phyloP scores from a whole-genome alignment of 2,329 filamentous ascomycete genomes.

The Colletotrichum sp. region DNA sequence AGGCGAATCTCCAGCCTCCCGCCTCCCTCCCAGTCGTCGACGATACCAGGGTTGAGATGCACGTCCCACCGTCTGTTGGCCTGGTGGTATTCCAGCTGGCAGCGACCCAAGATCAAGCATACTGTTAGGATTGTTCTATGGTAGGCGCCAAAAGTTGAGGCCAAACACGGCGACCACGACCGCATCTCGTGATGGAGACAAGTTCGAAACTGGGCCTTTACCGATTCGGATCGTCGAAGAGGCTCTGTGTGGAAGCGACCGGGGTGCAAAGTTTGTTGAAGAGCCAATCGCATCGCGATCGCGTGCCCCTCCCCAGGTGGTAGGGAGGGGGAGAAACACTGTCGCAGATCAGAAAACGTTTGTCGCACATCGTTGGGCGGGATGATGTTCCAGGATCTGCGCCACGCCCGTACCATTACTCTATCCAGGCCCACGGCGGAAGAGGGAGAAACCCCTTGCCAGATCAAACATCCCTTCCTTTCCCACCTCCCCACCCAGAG shows the following conservation, averaged over 20 bases:
- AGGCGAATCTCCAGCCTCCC: not conserved
- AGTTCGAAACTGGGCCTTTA: conserved; percentile 9
- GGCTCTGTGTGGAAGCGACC: not conserved
- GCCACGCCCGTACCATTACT: conserved; percentile 1
- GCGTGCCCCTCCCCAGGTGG: not conserved
- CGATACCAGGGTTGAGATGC: not conserved
- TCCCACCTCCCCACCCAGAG: not conserved
- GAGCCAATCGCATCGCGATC: conserved; percentile 13
- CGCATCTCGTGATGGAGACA: conserved; percentile 12
- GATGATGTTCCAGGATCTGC: conserved; percentile 17
- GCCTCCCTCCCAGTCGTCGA: not conserved
- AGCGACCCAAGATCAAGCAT: conserved; percentile 1
- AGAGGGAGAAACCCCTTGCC: not conserved
- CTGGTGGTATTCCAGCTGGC: not conserved
- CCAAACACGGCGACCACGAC: conserved; percentile 11
- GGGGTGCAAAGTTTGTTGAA: not conserved
- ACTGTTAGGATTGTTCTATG: not conserved
- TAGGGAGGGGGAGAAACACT: not conserved
- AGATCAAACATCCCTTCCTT: not conserved
- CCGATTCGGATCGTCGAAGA: conserved; percentile 4
- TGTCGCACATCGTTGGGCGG: conserved; percentile 8
- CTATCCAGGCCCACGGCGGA: not conserved
- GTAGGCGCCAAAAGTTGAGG: conserved; percentile 10
- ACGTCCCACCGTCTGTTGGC: conserved; percentile 2
- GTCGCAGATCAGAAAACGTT: conserved; percentile 19